Conservation (phyloP, 495 filamentous ascomycete genomes). For the Neurospora hispaniola region DNA sequence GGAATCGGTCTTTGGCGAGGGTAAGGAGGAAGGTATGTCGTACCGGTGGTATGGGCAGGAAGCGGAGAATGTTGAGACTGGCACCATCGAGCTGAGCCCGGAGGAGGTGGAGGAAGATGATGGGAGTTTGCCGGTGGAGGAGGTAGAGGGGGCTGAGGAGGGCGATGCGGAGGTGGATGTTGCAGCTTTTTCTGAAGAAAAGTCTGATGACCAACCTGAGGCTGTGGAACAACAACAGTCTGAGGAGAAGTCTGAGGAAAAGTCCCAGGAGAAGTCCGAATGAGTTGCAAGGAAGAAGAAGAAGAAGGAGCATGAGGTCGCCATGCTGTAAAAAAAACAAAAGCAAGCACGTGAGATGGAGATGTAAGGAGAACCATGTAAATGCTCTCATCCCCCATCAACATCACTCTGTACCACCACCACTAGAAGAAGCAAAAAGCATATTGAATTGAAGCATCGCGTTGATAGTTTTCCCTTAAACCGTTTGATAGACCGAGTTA, state of each 20-base stretch:
- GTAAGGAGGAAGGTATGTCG: not conserved
- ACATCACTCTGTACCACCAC: not conserved
- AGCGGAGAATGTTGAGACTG: not conserved
- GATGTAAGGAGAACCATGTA: slow-evolving; percentile 1
- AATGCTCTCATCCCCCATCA: not conserved
- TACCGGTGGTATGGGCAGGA: not conserved
- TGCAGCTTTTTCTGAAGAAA: not conserved
- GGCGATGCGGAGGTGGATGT: not conserved
- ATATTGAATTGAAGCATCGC: not conserved
- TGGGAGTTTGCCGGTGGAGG: not conserved
- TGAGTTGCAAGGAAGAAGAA: not conserved
- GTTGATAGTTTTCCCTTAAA: not conserved
- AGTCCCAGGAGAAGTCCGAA: not conserved
- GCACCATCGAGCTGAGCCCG: not conserved
- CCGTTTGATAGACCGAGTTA: too few species aligned
- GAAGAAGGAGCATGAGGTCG: not conserved
- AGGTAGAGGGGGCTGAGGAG: not conserved
- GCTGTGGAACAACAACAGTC: not conserved
- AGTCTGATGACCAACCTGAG: not conserved
- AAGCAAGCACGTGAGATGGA: not conserved
- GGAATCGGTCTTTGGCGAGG: slow-evolving; percentile 19
- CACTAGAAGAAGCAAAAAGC: not conserved
- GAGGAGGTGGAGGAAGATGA: not conserved
- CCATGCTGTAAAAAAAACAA: not conserved
- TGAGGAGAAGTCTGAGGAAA: not conserved